phyloP scores from a whole-genome alignment of 805 yeast genomes.

The Nakazawaea wickerhamii region DNA sequence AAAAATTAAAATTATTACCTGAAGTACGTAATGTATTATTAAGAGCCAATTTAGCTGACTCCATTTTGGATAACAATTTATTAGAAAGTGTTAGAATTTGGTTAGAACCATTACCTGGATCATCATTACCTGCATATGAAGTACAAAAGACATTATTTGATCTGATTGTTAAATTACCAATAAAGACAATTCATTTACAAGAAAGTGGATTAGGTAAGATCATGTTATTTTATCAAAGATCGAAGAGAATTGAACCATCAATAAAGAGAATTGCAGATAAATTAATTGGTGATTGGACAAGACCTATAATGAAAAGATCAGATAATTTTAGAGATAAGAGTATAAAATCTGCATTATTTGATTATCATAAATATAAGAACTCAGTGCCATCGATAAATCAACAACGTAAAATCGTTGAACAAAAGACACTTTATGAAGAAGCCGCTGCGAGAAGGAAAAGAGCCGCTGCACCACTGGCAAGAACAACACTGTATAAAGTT shows the following conservation, averaged over 20 bases:
- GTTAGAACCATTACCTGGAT: slow-evolving; percentile 98
- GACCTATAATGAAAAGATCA: slow-evolving; percentile 94
- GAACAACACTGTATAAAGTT: slow-evolving; percentile 81
- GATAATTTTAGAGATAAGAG: slow-evolving; percentile 89
- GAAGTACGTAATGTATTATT: slow-evolving; percentile 72
- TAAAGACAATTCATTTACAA: slow-evolving; percentile 90
- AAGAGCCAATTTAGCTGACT: slow-evolving; percentile 82
- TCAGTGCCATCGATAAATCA: slow-evolving; percentile 31
- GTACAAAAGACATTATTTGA: slow-evolving; percentile 83
- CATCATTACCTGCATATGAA: slow-evolving; percentile 94
- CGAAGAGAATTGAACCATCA: slow-evolving; percentile 81
- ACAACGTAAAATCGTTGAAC: slow-evolving; percentile 25
- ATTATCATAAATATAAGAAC: slow-evolving; percentile 46
- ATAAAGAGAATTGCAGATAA: slow-evolving; percentile 87
- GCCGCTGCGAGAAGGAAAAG: slow-evolving; percentile 88
- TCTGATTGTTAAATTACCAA: slow-evolving; percentile 74
- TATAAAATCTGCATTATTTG: slow-evolving; percentile 64
- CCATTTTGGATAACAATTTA: slow-evolving; percentile 88
- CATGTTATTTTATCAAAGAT: slow-evolving; percentile 85
- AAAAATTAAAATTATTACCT: slow-evolving; percentile 73
- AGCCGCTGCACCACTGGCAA: slow-evolving; percentile 93
- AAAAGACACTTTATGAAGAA: slow-evolving; percentile 72
- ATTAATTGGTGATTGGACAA: slow-evolving; percentile 94
- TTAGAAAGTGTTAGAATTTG: slow-evolving; percentile 92
- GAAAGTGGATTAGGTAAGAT: slow-evolving; percentile 95